Percentiles rank a stretch among this genome's conserved stretches.
Conservation (phyloP, 164 flowering plant genomes). For the Stephania yunnanensis region DNA sequence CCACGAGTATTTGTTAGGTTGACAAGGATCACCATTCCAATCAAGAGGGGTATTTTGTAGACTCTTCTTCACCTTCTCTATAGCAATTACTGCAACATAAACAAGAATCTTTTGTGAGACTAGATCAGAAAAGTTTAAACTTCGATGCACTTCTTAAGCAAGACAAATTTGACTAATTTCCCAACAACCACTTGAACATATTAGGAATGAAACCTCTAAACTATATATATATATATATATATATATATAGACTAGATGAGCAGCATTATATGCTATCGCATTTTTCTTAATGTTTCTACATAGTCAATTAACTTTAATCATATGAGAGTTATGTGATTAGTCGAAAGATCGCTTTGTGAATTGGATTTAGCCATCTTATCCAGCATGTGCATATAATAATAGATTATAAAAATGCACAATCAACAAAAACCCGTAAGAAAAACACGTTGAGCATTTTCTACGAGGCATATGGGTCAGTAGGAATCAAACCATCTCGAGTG, state of each 20-base stretch:
- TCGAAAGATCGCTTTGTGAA: background rate
- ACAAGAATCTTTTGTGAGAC: slow-evolving; percentile 4
- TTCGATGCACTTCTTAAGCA: background rate
- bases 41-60: slow-evolving; percentile 56
- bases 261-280: background rate
- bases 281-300: background rate
- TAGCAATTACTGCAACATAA: slow-evolving; percentile 49
- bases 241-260: background rate
- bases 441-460: background rate
- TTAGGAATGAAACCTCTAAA: background rate
- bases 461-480: background rate
- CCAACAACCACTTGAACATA: background rate
- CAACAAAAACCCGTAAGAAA: background rate
- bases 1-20: slow-evolving; percentile 66
- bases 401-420: too few relatives aligned
- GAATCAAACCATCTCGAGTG: slow-evolving; percentile 67
- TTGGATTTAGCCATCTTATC: background rate
- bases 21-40: slow-evolving; percentile 94
- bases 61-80: slow-evolving; percentile 39
- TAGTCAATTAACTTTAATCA: too few relatives aligned
- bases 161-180: background rate
- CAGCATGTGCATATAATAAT: too few relatives aligned
- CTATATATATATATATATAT: background rate
- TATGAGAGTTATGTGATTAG: too few relatives aligned
- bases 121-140: background rate